phyloP scores from a whole-genome alignment of 148 eudicot species.

The Cornus suecica region DNA sequence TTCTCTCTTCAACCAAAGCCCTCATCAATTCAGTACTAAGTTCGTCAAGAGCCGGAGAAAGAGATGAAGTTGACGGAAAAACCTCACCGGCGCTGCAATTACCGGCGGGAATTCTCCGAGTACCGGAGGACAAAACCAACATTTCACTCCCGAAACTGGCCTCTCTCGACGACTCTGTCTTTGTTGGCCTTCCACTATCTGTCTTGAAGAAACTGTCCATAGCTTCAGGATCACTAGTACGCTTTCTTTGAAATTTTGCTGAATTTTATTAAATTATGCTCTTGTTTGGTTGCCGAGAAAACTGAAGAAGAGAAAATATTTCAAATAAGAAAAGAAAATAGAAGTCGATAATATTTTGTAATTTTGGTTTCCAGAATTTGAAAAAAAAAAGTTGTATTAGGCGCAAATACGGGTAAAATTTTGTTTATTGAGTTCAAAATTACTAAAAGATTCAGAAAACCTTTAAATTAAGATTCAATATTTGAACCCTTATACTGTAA shows the following conservation, averaged over 20 bases:
- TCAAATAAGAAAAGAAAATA: background rate
- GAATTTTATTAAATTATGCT: background rate
- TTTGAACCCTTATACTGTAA: background rate
- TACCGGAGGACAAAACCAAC: slow-evolving; percentile 26
- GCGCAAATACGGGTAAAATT: background rate
- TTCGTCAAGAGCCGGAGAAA: slow-evolving; percentile 16
- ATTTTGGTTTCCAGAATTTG: background rate
- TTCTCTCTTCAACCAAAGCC: slow-evolving; percentile 74
- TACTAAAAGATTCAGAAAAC: background rate
- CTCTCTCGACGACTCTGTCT: slow-evolving; percentile 56
- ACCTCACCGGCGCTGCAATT: slow-evolving; percentile 23
- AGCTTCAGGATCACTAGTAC: slow-evolving; percentile 81
- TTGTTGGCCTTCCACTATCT: slow-evolving; percentile 65
- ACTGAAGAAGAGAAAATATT: background rate
- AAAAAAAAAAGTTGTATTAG: background rate
- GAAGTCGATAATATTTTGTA: background rate
- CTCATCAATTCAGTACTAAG: slow-evolving; percentile 44
- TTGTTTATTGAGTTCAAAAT: too few relatives aligned
- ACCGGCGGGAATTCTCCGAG: slow-evolving; percentile 63
- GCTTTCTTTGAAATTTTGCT: background rate
- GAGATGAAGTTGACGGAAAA: slow-evolving; percentile 13
- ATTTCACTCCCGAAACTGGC: slow-evolving; percentile 18
- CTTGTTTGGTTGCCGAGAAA: background rate
- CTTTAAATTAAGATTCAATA: background rate
- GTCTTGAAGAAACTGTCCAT: slow-evolving; percentile 63